Evolutionary conservation across 2,329 filamentous ascomycete genomes (phyloP).

Genomic region (Sclerotinia subarctica): DNA sequence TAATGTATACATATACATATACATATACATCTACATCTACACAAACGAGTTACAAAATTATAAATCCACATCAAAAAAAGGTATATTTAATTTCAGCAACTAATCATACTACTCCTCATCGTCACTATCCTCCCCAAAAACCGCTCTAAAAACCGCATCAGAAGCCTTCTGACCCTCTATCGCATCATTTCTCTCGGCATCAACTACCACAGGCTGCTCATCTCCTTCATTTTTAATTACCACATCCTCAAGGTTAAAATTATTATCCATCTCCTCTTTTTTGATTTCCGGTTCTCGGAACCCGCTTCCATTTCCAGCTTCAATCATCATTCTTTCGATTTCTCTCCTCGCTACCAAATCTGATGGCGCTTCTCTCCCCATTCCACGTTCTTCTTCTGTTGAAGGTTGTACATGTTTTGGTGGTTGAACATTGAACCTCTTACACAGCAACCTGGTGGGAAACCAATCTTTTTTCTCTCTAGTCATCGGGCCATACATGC

Average conservation of each 20-base stretch:
- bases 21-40: no score
- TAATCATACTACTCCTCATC: conserved; percentile 42
- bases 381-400: conserved; percentile 37
- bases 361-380: conserved; percentile 30
- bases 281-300: conserved; percentile 36
- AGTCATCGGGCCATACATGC: conserved; percentile 92
- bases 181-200: conserved; percentile 75
- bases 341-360: conserved; percentile 53
- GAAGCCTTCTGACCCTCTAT: conserved; percentile 71
- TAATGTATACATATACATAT: no score
- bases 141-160: conserved; percentile 82
- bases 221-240: conserved; percentile 5
- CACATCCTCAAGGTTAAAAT: background rate
- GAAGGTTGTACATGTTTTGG: conserved; percentile 62
- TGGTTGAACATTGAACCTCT: conserved; percentile 83
- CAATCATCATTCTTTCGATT: conserved; percentile 53
- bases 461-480: conserved; percentile 68
- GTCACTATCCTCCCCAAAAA: conserved; percentile 85
- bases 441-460: conserved; percentile 83
- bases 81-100: background rate
- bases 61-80: background rate
- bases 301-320: conserved; percentile 39
- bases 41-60: no score
- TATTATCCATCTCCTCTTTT: conserved; percentile 17
- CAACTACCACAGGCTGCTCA: conserved; percentile 45